Evolutionary conservation across 2,329 filamentous ascomycete genomes (phyloP), one percentile per base, ranked within the genome.

Genomic region (Karstenula rhodostoma): DNA sequence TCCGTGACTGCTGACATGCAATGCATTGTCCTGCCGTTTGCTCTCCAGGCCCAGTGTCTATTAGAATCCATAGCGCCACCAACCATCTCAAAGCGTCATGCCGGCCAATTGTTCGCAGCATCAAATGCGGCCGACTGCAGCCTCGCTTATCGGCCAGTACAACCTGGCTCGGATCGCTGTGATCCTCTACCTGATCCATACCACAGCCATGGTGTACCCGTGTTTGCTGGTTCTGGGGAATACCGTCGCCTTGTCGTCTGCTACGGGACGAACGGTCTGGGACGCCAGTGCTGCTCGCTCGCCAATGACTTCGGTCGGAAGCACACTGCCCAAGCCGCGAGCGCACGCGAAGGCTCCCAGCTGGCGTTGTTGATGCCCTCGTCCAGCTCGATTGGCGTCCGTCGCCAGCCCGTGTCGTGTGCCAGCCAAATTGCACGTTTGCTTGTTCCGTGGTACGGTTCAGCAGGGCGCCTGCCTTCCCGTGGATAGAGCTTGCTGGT

Each of bases 361-460:
- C 9, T 40, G 52, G 42, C 9, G 5, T 32, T 9, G 42, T 17
- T 19, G 35, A 32, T 32, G 29, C 8, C 29, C 29, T 32, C 29
- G 33, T 9, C 49, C 35, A 44, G 27, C 17, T 44, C 25, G 19
- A 32, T 44, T 54, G 51, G 51, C 37, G 37, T 53, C 50, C 35
- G 17, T 15, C 25, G 50, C 35, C 50, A 29, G 50, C 29, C 37
- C 37, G 37, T 43, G 25, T 37, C 37, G 37, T 43, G 25, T 37
- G 15, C 25, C 15, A 42, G 25, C 37, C 51, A 54, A 43, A 43
- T 54, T 32, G 35, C 44, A 29, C 17, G 25, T 44, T 43, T 54
- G 52, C 42, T 55, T 46, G 12, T 55, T 55, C 29, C n/a, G 27
- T 46, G 52, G 52, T 55, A 47, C 52, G 13, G 40, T 12, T 35